These are phyloP conservation scores for Diaporthe eres DNA, from an alignment of 2,329 filamentous ascomycete species.

Conservation along the genomic window DNA sequence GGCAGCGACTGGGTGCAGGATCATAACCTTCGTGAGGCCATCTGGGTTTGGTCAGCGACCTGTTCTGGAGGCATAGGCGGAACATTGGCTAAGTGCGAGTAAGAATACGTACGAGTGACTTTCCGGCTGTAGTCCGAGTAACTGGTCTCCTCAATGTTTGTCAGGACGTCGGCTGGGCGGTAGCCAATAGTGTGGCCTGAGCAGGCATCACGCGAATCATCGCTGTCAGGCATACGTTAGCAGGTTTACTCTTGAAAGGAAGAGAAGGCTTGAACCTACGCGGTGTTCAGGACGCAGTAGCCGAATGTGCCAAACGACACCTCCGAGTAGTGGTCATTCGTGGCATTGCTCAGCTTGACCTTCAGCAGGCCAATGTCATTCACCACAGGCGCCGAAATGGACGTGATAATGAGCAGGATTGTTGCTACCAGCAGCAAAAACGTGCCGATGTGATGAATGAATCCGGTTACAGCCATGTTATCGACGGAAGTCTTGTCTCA, in stretches of 20 bases:
- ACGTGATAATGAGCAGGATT: conserved; percentile 70
- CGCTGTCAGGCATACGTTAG: conserved; percentile 29
- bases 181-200: conserved; percentile 67
- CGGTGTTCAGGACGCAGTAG: conserved; percentile 59
- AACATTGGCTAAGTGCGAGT: too few species aligned
- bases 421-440: conserved; percentile 69
- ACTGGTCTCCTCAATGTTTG: conserved; percentile 52
- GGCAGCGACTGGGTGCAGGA: conserved; percentile 73
- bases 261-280: conserved; percentile 32
- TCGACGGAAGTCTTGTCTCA: conserved; percentile 37
- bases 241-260: background rate
- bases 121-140: conserved; percentile 60
- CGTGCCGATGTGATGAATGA: conserved; percentile 71
- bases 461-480: conserved; percentile 63
- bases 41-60: conserved; percentile 44
- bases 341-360: conserved; percentile 60
- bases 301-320: conserved; percentile 74
- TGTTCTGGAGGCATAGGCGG: background rate
- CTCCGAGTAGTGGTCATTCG: conserved; percentile 48
- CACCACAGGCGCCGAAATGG: conserved; percentile 72
- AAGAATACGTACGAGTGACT: conserved; percentile 50
- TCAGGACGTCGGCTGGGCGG: conserved; percentile 63
- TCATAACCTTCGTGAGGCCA: conserved; percentile 70
- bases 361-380: conserved; percentile 67
- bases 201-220: conserved; percentile 61